Evolutionary conservation across 2,329 filamentous ascomycete genomes (phyloP).

Genomic region (Aspergillus proliferans): DNA sequence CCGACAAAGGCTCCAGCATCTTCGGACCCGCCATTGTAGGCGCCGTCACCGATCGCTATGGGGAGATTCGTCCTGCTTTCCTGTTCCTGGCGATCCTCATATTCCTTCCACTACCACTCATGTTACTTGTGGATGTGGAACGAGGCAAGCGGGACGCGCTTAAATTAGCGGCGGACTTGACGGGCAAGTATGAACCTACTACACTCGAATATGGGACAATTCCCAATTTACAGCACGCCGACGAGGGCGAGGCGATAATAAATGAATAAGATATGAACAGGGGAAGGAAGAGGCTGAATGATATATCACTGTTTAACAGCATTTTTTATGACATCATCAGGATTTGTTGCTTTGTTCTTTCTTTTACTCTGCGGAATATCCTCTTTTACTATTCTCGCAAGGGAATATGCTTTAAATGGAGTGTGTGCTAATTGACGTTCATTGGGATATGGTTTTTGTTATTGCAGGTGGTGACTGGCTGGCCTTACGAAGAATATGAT

Average conservation of each 20-base stretch:
- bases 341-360: no score
- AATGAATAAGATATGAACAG: background rate
- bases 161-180: conserved; percentile 52
- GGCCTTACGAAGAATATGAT: no score
- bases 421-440: no score
- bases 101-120: conserved; percentile 73
- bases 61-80: conserved; percentile 79
- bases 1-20: conserved; percentile 89
- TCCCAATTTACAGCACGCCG: conserved; percentile 3
- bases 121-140: conserved; percentile 79
- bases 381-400: no score
- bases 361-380: no score
- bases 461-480: no score
- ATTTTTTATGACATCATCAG: no score
- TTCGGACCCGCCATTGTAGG: conserved; percentile 94
- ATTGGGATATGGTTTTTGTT: no score
- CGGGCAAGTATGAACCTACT: conserved; percentile 19
- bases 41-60: conserved; percentile 77
- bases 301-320: background rate
- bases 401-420: no score
- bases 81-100: conserved; percentile 86
- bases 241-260: conserved; percentile 1
- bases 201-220: conserved; percentile 21
- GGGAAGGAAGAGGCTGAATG: background rate
- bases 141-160: conserved; percentile 65